phyloP scores from a whole-genome alignment of 73 alveolate genomes.

The Paramecium pentaurelia region DNA sequence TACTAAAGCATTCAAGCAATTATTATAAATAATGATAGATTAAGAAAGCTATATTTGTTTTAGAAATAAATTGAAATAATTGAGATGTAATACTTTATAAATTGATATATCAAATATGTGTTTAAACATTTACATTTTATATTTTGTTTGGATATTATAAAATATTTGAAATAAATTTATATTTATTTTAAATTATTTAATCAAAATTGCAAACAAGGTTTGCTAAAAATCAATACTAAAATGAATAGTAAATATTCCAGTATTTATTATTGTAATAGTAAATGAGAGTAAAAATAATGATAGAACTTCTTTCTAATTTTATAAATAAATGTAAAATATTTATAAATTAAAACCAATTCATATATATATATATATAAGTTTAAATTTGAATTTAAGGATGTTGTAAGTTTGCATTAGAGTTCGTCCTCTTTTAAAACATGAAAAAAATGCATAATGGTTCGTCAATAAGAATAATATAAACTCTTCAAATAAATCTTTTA shows the following conservation, averaged over 20 bases:
- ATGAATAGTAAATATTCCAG: not conserved
- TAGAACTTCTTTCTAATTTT: not conserved
- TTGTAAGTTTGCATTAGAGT: slow-evolving; percentile 90
- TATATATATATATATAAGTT: not conserved
- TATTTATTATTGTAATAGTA: not conserved
- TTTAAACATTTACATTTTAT: not conserved
- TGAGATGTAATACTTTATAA: not conserved
- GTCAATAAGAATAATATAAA: slow-evolving; percentile 75
- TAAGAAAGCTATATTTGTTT: not conserved
- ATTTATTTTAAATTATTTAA: not conserved
- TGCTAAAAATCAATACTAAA: not conserved
- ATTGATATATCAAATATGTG: not conserved
- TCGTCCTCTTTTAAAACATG: slow-evolving; percentile 95
- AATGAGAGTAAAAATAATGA: not conserved
- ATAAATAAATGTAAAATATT: too few relatives aligned
- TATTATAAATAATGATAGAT: not conserved
- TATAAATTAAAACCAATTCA: not conserved
- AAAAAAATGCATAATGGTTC: slow-evolving; percentile 94
- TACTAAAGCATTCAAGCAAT: not conserved
- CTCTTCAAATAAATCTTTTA: slow-evolving; percentile 41
- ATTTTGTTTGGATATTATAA: not conserved
- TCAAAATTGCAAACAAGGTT: not conserved
- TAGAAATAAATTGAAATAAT: not conserved
- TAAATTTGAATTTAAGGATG: slow-evolving; percentile 17
- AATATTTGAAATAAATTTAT: not conserved